These are phyloP conservation scores for Hypsizygus ulmarius DNA, from an alignment of 1,284 basidiomycete species.

Conservation along the genomic window DNA sequence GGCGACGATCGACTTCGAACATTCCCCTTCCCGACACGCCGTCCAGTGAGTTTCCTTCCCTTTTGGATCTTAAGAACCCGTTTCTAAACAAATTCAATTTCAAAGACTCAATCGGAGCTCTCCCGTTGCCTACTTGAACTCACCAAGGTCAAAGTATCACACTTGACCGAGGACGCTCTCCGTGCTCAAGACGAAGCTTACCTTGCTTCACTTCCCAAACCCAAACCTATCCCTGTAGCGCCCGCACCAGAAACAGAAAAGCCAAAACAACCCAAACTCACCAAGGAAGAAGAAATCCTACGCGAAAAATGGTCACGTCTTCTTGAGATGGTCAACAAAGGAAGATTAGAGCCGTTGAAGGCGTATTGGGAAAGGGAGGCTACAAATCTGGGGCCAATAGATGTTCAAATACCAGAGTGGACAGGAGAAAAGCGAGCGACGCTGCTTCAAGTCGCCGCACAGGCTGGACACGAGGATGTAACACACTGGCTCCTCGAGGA, in stretches of 20 bases:
- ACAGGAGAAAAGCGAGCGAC: constrained; percentile 58
- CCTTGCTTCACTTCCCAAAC: constrained; percentile 81
- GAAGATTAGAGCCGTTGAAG: constrained; percentile 77
- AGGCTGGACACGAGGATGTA: constrained; percentile 75
- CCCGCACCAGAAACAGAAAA: constrained; percentile 38
- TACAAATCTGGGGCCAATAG: constrained; percentile 53
- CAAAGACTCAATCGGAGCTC: constrained; percentile 88
- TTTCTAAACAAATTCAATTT: constrained; percentile 4
- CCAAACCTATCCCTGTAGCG: constrained; percentile 43
- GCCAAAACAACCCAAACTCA: constrained; percentile 56
- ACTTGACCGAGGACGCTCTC: constrained; percentile 84
- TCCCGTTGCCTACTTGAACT: constrained; percentile 87
- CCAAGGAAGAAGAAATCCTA: constrained; percentile 73
- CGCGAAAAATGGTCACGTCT: constrained; percentile 80
- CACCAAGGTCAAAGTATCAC: constrained; percentile 81
- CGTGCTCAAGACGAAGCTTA: constrained; percentile 84
- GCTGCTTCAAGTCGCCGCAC: constrained; percentile 77
- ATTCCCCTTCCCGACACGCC: constrained; percentile 91
- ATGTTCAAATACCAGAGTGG: constrained; percentile 67
- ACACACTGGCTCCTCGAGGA: constrained; percentile 81
- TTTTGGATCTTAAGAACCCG: constrained; percentile 2
- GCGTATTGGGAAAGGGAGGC: constrained; percentile 82
- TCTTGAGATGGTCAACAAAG: constrained; percentile 87
- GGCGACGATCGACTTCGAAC: constrained; percentile 79
- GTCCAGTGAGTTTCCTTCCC: constrained; percentile 63